phyloP scores from a whole-genome alignment of 257 asterid species.

The Nicotiana tomentosiformis region DNA sequence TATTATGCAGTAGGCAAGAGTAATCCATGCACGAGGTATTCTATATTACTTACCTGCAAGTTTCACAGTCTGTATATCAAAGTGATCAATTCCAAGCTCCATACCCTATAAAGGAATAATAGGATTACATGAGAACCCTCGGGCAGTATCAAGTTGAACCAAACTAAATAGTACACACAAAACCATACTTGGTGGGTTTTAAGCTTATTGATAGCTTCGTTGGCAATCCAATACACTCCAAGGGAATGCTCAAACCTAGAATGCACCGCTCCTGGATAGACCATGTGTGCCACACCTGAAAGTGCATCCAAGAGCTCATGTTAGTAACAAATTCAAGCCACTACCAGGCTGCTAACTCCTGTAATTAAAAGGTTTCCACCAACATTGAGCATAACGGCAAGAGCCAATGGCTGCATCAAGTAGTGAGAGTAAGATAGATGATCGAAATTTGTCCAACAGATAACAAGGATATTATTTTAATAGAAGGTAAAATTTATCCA shows the following conservation, averaged over 20 bases:
- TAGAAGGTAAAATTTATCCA: background rate
- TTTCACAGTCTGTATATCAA: slow-evolving; percentile 74
- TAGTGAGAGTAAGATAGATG: background rate
- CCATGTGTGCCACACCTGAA: slow-evolving; percentile 83
- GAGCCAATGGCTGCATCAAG: background rate
- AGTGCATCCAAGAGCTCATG: slow-evolving; percentile 1
- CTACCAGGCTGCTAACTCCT: background rate
- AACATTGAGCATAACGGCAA: background rate
- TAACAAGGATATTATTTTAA: background rate
- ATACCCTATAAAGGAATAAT: slow-evolving; percentile 46
- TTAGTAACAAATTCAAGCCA: background rate
- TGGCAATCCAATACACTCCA: slow-evolving; percentile 95
- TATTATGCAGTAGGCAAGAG: slow-evolving; percentile 10
- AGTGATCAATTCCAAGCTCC: slow-evolving; percentile 83
- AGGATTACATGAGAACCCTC: slow-evolving; percentile 3
- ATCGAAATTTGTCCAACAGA: background rate
- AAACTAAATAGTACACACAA: background rate
- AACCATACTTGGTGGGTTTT: slow-evolving; percentile 52
- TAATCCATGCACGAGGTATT: slow-evolving; percentile 3
- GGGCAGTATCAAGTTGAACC: background rate
- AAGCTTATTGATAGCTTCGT: slow-evolving; percentile 72
- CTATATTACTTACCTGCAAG: slow-evolving; percentile 62
- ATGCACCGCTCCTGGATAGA: slow-evolving; percentile 93
- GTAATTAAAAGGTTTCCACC: background rate
- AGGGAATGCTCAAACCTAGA: slow-evolving; percentile 67